phyloP scores from a whole-genome alignment of 2,329 filamentous ascomycete species.

The Fusarium protoensiforme region DNA sequence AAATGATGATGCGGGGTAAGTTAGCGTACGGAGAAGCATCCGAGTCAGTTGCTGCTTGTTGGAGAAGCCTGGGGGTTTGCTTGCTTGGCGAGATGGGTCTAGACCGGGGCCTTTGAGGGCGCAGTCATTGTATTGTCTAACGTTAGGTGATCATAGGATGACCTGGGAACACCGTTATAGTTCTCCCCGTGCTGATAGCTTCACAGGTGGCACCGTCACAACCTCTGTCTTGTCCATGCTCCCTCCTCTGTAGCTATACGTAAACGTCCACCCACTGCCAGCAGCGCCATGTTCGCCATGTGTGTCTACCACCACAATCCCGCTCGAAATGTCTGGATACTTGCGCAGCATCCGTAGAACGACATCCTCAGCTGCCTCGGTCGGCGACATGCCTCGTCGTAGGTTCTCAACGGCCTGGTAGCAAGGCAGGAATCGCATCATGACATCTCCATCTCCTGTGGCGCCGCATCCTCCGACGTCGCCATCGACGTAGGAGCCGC shows the following conservation, averaged over 20 bases:
- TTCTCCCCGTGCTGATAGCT: slow-evolving; percentile 4
- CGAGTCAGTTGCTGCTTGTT: background rate
- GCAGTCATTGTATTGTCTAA: background rate
- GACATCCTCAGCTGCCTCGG: slow-evolving; percentile 61
- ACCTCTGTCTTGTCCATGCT: slow-evolving; percentile 59
- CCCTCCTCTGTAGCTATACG: slow-evolving; percentile 61
- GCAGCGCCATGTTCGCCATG: slow-evolving; percentile 62
- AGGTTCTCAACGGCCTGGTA: slow-evolving; percentile 68
- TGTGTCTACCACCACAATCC: slow-evolving; percentile 62
- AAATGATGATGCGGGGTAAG: background rate
- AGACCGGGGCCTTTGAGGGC: background rate
- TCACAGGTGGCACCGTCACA: slow-evolving; percentile 51
- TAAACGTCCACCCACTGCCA: slow-evolving; percentile 65
- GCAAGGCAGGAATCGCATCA: slow-evolving; percentile 68
- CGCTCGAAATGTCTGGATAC: slow-evolving; percentile 59
- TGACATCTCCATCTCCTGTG: slow-evolving; percentile 67
- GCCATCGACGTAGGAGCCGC: slow-evolving; percentile 65
- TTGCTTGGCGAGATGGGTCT: background rate
- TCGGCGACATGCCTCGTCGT: slow-evolving; percentile 59
- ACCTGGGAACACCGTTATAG: background rate
- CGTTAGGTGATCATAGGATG: background rate
- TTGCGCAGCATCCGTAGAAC: slow-evolving; percentile 60
- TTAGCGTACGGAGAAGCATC: background rate
- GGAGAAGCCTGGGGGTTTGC: background rate
- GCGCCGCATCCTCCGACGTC: slow-evolving; percentile 66